Base-by-base conservation (phyloP, 257 asterid species). In the Galeopsis tetrahit region DNA sequence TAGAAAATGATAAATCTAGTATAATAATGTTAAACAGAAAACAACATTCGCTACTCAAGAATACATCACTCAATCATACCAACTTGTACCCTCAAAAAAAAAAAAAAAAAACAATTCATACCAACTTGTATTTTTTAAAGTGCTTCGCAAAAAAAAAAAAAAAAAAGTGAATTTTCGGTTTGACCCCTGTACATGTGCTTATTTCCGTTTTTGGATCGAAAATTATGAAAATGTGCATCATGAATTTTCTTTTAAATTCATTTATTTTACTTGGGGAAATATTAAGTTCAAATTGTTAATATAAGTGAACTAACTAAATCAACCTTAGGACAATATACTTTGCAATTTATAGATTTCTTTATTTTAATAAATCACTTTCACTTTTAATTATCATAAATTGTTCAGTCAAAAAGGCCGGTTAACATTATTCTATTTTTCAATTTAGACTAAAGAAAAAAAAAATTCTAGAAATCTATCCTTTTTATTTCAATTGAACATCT, bases 61-160 rank as follows among this genome's bases (percentile, higher is more conserved):
- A 59, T 48, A 65, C 55, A 55, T 58, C 63, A 49, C 64, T 66
- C 21, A 43, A 67, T 76, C 69, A 72, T 46, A 17, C 4, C 75
- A 68, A 65, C 79, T 72, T 78, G 66, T 72, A 76, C n/a, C n/a
- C n/a, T n/a, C n/a, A n/a, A n/a, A n/a, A n/a, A n/a, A n/a, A n/a
- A n/a, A n/a, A n/a, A n/a, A n/a, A n/a, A n/a, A n/a, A n/a, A n/a
- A n/a, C n/a, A n/a, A n/a, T n/a, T 76, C 76, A 58, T 46, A 15
- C 4, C 75, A 68, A 64, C 79, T 72, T 78, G 66, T 72, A 76
- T 21, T 72, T 59, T 66, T 63, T 75, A 61, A 3, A 56, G 74
- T 64, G 43, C 4, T n/a, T n/a, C n/a, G n/a, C n/a, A n/a, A n/a
- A n/a, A n/a, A n/a, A n/a, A n/a, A n/a, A n/a, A n/a, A n/a, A n/a